Percentiles rank a stretch among this genome's conserved stretches.
phyloP scores from a whole-genome alignment of 2,329 filamentous ascomycete species.

The Alternaria arborescens region DNA sequence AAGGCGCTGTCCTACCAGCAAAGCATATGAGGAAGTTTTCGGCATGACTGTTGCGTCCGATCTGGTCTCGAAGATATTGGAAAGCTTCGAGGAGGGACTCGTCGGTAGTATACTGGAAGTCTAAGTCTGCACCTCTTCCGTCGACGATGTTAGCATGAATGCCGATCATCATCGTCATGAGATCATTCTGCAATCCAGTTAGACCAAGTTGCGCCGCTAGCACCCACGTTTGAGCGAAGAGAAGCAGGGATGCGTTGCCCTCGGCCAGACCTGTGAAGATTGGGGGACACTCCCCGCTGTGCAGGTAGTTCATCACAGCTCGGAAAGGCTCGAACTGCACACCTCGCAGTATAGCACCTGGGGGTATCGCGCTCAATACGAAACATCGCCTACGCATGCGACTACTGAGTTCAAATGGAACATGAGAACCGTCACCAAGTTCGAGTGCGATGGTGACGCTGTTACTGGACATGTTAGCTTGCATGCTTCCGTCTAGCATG shows the following conservation, averaged over 20 bases:
- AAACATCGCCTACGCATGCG: slow-evolving; percentile 2
- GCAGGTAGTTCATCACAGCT: too few relatives aligned
- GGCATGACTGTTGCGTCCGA: slow-evolving; percentile 5
- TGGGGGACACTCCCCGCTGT: neutral
- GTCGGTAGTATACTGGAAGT: neutral
- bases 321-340: too few relatives aligned
- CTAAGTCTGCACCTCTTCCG: too few relatives aligned
- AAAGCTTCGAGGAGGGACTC: neutral
- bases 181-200: slow-evolving; percentile 10
- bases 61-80: neutral
- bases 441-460: too few relatives aligned
- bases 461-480: neutral
- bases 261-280: neutral
- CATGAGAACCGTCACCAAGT: neutral
- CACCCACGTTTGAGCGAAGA: slow-evolving; percentile 17
- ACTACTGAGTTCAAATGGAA: slow-evolving; percentile 1
- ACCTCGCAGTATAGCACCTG: neutral
- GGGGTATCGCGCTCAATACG: neutral
- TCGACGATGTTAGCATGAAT: neutral
- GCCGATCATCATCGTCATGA: slow-evolving; percentile 3
- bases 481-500: neutral
- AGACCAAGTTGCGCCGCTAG: slow-evolving; percentile 15
- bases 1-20: neutral
- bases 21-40: slow-evolving; percentile 21
- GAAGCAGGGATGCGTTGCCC: slow-evolving; percentile 1